These are phyloP conservation scores for Haplosporangium sp. DNA, from an alignment of 371 early-diverging fungal species.

Conservation along the genomic window DNA sequence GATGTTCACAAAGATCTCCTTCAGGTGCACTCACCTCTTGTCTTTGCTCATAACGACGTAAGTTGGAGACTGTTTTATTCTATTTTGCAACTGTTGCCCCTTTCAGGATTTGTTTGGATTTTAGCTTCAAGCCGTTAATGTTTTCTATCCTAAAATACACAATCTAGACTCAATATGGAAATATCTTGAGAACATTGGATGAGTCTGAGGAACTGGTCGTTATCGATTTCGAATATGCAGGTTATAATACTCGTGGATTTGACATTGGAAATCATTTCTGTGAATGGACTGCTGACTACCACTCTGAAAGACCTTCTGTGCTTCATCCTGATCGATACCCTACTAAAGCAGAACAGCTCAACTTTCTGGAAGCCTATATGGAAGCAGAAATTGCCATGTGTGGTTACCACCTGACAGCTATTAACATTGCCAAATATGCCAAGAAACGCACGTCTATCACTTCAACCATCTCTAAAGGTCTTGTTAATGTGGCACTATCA, in stretches of 20 bases:
- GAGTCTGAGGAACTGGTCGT: conserved; percentile 72
- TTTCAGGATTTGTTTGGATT: too few relatives aligned
- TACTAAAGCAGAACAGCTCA: conserved; percentile 62
- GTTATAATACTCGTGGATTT: conserved; percentile 84
- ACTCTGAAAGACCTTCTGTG: conserved; percentile 65
- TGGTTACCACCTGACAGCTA: conserved; percentile 47
- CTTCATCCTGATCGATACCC: conserved; percentile 67
- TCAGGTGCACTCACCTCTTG: conserved; percentile 67
- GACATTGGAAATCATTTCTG: conserved; percentile 93
- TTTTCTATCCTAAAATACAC: background rate
- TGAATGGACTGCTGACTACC: conserved; percentile 91
- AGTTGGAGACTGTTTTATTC: conserved; percentile 2
- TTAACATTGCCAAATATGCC: conserved; percentile 27
- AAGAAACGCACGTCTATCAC: conserved; percentile 27
- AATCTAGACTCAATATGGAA: conserved; percentile 83
- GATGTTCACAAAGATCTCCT: conserved; percentile 57
- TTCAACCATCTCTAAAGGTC: conserved; percentile 19
- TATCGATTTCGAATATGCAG: conserved; percentile 90
- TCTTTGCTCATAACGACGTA: conserved; percentile 90
- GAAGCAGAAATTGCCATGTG: conserved; percentile 61
- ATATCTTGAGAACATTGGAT: conserved; percentile 70
- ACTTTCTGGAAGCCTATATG: conserved; percentile 77
- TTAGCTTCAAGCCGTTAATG: too few relatives aligned
- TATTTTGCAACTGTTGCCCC: background rate
- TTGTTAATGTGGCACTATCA: conserved; percentile 24